These are phyloP conservation scores for Nothophaeocryptopus gaeumannii DNA, from an alignment of 2,329 filamentous ascomycete genomes.

Conservation along the genomic window DNA sequence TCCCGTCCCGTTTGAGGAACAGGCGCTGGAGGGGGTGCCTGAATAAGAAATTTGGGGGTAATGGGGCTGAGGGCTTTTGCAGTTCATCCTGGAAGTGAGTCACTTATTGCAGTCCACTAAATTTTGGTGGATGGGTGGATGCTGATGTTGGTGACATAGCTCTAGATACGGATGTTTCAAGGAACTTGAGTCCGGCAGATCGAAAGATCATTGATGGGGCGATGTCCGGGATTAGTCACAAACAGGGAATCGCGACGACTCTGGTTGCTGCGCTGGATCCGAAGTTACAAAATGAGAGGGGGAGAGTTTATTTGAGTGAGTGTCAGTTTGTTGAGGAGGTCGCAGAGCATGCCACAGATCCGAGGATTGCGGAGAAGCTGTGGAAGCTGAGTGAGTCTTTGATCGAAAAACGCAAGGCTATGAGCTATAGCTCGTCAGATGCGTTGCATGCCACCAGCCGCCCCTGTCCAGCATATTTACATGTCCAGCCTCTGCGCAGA, in stretches of 20 bases:
- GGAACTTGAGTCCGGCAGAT: conserved; percentile 6
- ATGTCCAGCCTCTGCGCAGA: too few species aligned
- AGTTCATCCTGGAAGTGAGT: conserved; percentile 41
- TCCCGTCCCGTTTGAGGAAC: conserved; percentile 20
- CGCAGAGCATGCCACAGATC: conserved; percentile 36
- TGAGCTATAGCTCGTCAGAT: too few species aligned
- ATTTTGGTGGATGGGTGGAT: not conserved
- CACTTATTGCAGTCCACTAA: not conserved
- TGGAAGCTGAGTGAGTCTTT: conserved; percentile 42
- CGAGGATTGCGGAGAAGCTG: conserved; percentile 38
- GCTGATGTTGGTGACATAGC: conserved; percentile 3
- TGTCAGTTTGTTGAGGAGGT: conserved; percentile 32
- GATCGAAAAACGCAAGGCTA: too few species aligned
- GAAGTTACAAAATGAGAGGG: conserved; percentile 30
- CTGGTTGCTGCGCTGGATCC: conserved; percentile 48
- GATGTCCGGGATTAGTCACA: conserved; percentile 37
- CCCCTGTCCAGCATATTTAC: too few species aligned
- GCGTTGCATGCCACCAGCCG: too few species aligned
- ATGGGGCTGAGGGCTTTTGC: conserved; percentile 38
- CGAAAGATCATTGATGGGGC: conserved; percentile 20
- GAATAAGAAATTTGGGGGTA: conserved; percentile 2
- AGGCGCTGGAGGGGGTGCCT: conserved; percentile 13
- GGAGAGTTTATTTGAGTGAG: conserved; percentile 32
- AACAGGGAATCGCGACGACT: conserved; percentile 45
- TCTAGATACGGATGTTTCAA: conserved; percentile 16